Evolutionary conservation across 2,329 filamentous ascomycete species (phyloP).

Genomic region (Peltaster fructicola): DNA sequence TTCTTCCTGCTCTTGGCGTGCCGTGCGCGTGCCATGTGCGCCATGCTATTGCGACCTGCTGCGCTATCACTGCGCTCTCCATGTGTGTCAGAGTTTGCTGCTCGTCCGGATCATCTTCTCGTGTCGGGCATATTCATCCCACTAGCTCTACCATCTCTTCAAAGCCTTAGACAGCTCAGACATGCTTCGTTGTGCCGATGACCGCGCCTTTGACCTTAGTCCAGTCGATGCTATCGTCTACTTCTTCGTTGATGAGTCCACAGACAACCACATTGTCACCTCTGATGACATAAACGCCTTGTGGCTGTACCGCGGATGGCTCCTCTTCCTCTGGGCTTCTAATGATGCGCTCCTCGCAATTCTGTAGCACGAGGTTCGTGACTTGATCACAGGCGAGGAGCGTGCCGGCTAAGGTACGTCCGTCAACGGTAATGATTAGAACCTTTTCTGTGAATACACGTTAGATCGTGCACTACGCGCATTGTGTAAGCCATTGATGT

Average conservation of each 20-base stretch:
- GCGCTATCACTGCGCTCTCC: too few relatives aligned
- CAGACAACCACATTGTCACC: conserved; percentile 89
- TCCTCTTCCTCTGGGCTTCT: conserved; percentile 69
- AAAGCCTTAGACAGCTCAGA: too few relatives aligned
- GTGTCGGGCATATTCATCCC: too few relatives aligned
- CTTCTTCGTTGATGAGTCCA: conserved; percentile 72
- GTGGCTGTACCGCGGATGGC: conserved; percentile 58
- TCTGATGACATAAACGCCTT: conserved; percentile 80
- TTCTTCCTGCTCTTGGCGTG: too few relatives aligned
- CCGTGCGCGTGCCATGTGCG: too few relatives aligned
- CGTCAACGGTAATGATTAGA: conserved; percentile 79
- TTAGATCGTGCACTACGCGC: background rate
- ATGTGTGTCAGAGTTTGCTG: too few relatives aligned
- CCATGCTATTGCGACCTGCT: too few relatives aligned
- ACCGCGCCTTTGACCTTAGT: conserved; percentile 67
- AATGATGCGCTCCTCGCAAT: conserved; percentile 80
- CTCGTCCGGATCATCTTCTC: too few relatives aligned
- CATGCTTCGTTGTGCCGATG: conserved; percentile 72
- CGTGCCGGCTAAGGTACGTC: conserved; percentile 57
- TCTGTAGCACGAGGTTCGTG: conserved; percentile 76
- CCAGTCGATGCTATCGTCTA: conserved; percentile 90
- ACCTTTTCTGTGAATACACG: conserved; percentile 55
- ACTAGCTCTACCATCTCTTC: too few relatives aligned
- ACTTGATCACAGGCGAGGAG: conserved; percentile 76
- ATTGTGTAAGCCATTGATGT: background rate